Base-by-base conservation (phyloP, 805 yeast species). In the Isabelozyma heimii region DNA sequence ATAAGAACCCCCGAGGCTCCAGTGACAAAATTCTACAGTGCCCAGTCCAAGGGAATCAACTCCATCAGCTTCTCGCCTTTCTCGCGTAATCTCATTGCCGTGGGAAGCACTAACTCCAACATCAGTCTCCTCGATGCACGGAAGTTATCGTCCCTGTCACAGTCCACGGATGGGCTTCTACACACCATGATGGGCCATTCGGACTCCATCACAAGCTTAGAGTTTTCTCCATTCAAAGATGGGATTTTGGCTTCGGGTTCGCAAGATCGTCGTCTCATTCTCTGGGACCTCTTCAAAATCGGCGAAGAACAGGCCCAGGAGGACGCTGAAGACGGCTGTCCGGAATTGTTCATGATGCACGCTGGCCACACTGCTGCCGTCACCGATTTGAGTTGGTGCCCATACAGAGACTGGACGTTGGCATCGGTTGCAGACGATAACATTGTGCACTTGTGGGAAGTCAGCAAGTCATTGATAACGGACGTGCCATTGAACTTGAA, bases 271-370 rank as follows among this genome's bases (percentile, higher is more conserved):
- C 74, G 96, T 50, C 80, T 88, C 13, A 83, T 89, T 35, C 56
- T 90, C 4, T 89, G 97, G 97, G 96, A 90, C 62, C 70, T 89
- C 49, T 71, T 75, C 43, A 83, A 81, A 56, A 85, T 90, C 37
- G 97, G 97, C 4, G 87, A 84, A 53, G 96, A 89, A 60, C 96
- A 89, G 64, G 77, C 77, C 12, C 91, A 83, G 55, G 97, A 89
- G 56, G 97, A 90, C 61, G 87, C 90, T 28, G 96, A 87, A 54
- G 97, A 90, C 59, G 97, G 96, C 38, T 87, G 87, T 26, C 92
- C 96, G 4, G 97, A 90, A 64, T 68, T 90, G 35, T 73, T 89
- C 57, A 87, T 89, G 91, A 87, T 90, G 85, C 97, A 90, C 62
- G 96, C 95, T 37, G 97, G 97, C 16, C 96, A 90, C 61, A 84